These are phyloP conservation scores for Lachnellula hyalina DNA, from an alignment of 2,329 filamentous ascomycete species.

Conservation along the genomic window DNA sequence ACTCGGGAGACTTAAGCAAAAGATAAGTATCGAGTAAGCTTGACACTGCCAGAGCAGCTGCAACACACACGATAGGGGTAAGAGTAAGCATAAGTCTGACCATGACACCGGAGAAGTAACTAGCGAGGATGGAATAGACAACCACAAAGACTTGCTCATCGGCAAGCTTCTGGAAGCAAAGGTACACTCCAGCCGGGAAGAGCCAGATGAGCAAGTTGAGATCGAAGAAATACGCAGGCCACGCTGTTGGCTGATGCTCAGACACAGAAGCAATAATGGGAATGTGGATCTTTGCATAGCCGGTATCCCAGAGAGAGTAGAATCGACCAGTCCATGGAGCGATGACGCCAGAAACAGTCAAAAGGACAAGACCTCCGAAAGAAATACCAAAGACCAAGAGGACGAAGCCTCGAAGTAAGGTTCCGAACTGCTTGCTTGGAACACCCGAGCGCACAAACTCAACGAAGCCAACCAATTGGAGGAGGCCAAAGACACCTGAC, in stretches of 20 bases:
- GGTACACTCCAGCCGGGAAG: slow-evolving; percentile 96
- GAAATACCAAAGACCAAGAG: slow-evolving; percentile 68
- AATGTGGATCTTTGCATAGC: slow-evolving; percentile 98
- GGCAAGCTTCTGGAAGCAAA: slow-evolving; percentile 89
- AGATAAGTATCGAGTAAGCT: slow-evolving; percentile 86
- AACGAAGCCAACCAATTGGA: slow-evolving; percentile 89
- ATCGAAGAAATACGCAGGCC: slow-evolving; percentile 99
- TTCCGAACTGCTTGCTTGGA: slow-evolving; percentile 90
- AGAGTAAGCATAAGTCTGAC: slow-evolving; percentile 97
- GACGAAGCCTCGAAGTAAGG: slow-evolving; percentile 72
- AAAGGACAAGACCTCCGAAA: slow-evolving; percentile 70
- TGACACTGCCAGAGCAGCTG: slow-evolving; percentile 83
- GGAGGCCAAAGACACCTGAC: slow-evolving; percentile 84
- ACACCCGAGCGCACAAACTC: slow-evolving; percentile 87
- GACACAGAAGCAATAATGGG: slow-evolving; percentile 99
- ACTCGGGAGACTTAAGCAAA: slow-evolving; percentile 55
- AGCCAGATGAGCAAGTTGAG: slow-evolving; percentile 98
- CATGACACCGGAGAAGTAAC: slow-evolving; percentile 99
- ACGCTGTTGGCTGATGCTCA: slow-evolving; percentile 97
- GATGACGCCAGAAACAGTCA: slow-evolving; percentile 86
- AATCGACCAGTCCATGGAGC: slow-evolving; percentile 98
- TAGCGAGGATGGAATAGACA: slow-evolving; percentile 93
- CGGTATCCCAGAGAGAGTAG: slow-evolving; percentile 98
- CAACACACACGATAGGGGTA: slow-evolving; percentile 92
- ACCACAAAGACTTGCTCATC: slow-evolving; percentile 98